Evolutionary conservation across 179 eudicot species (phyloP).

Genomic region (Actinidia arguta): DNA sequence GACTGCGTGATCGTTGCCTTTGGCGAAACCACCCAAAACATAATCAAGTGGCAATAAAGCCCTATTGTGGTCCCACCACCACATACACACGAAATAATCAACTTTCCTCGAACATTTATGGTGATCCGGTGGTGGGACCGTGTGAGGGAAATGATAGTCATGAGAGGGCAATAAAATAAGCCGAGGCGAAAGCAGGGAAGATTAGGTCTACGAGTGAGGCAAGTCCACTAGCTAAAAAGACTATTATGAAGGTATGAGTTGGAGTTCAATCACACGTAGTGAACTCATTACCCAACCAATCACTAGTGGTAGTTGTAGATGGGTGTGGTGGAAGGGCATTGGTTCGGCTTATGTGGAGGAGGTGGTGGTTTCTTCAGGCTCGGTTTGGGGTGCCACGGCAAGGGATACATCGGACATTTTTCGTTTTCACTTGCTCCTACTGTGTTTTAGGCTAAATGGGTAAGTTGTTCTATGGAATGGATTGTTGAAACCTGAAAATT

Average conservation of each 20-base stretch:
- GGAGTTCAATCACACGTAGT: slow-evolving; percentile 85
- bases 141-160: slow-evolving; percentile 65
- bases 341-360: slow-evolving; percentile 21
- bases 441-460: too few species aligned
- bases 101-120: slow-evolving; percentile 58
- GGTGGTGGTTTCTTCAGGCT: slow-evolving; percentile 31
- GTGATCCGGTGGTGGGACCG: slow-evolving; percentile 9
- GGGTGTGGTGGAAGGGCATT: slow-evolving; percentile 11
- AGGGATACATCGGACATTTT: slow-evolving; percentile 75
- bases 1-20: slow-evolving; percentile 87
- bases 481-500: too few species aligned
- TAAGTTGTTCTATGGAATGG: too few species aligned
- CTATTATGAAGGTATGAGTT: slow-evolving; percentile 93
- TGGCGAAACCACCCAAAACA: slow-evolving; percentile 87
- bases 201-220: slow-evolving; percentile 82
- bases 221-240: slow-evolving; percentile 85
- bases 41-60: slow-evolving; percentile 87
- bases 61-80: slow-evolving; percentile 72
- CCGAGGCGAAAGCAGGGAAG: slow-evolving; percentile 70
- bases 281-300: slow-evolving; percentile 67
- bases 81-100: slow-evolving; percentile 57
- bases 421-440: neutral
- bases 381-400: slow-evolving; percentile 64
- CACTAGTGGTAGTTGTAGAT: slow-evolving; percentile 10
- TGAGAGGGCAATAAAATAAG: slow-evolving; percentile 66